Percentiles rank a stretch among this genome's conserved stretches.
Conservation (phyloP, 257 asterid species). For the Ilex aquifolium region DNA sequence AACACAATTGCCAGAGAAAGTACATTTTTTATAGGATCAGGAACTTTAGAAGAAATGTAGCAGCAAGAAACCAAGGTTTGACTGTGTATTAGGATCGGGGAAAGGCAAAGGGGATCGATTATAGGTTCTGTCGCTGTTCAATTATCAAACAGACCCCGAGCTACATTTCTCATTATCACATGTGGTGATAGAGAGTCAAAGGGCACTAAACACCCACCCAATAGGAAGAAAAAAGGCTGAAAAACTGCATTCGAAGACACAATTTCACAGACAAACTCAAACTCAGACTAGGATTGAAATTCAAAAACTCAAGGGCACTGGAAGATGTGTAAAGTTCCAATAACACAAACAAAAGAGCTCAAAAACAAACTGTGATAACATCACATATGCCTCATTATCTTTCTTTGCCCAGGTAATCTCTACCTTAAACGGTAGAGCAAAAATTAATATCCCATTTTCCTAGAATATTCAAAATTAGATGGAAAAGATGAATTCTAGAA, state of each 20-base stretch:
- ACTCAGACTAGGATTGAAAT: slow-evolving; percentile 6
- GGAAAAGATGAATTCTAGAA: slow-evolving; percentile 3
- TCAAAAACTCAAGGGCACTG: slow-evolving; percentile 7
- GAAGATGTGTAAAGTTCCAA: slow-evolving; percentile 8
- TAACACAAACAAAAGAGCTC: slow-evolving; percentile 8
- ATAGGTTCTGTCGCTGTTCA: background rate
- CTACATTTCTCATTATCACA: background rate
- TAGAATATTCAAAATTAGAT: slow-evolving; percentile 7
- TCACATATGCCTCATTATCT: slow-evolving; percentile 23
- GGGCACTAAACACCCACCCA: slow-evolving; percentile 3
- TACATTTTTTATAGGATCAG: background rate
- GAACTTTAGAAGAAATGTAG: background rate
- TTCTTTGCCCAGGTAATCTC: slow-evolving; percentile 25
- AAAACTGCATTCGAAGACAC: slow-evolving; percentile 6
- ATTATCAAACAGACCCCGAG: background rate
- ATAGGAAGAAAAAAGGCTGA: slow-evolving; percentile 9
- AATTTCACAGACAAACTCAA: background rate
- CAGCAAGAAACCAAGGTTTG: background rate
- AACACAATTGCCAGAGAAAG: background rate
- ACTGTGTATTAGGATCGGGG: background rate
- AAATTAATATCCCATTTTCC: slow-evolving; percentile 18
- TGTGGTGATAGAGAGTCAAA: slow-evolving; percentile 14
- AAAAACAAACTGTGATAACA: background rate
- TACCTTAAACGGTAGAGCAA: slow-evolving; percentile 11
- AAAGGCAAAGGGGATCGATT: background rate